Evolutionary conservation across 306 rosid species (phyloP), one percentile per base, ranked within the genome.

Genomic region (Vachellia collinsii): DNA sequence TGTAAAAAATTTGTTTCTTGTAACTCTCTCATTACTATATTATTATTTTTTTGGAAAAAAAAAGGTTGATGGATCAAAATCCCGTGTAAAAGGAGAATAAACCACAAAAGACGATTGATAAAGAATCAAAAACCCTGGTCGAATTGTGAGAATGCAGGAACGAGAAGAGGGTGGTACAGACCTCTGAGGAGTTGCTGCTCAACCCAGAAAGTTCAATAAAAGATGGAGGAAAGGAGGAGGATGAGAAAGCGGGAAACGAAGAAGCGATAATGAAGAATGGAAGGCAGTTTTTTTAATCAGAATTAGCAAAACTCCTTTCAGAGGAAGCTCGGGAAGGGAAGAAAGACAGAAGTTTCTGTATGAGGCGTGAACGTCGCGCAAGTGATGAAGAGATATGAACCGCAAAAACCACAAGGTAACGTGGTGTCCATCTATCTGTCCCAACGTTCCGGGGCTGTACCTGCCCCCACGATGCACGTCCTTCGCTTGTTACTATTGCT

Each of bases 361-460:
- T 44, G 58, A 70, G 46, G 70, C 84, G 70, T 29, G 69, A 82
- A 82, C 77, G 8, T 84, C 87, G 87, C 72, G 25, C n/a, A 0
- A 20, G 54, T 39, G 41, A 13, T 22, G 22, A 25, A 75, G 69
- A 75, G 39, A 14, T 29, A 29, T 17, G 3, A 17, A 62, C 71
- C 76, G 23, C 68, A 25, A 25, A 72, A 72, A 77, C 39, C 37
- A 79, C 61, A 72, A 14, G 4, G 37, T 38, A 69, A 3, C 3
- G 37, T 17, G 19, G 51, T 46, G 51, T 46, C 51, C n/a, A 0
- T 50, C 56, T 16, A 16, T 44, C 20, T 61, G 78, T 20, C 65
- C 78, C 83, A 80, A 63, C 74, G 44, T 74, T 80, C 47, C 62
- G 62, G 69, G 67, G 83, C 44, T 41, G 47, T 79, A 70, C 81